Evolutionary conservation across 2,329 filamentous ascomycete species (phyloP).

Genomic region (Paradendryphiella salina): DNA sequence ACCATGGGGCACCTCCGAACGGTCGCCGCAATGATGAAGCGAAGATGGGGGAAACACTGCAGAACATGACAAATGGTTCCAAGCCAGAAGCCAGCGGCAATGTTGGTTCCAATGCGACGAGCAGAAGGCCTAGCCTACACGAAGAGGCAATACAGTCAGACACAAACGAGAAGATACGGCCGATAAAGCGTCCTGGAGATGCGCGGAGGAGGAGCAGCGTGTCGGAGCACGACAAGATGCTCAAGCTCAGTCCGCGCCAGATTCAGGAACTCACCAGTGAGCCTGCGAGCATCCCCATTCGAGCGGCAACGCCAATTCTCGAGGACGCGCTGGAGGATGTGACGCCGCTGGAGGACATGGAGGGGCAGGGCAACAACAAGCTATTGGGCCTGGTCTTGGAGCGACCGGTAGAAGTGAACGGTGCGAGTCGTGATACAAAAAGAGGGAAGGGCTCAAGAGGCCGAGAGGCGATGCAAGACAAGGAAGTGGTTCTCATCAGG

Average conservation of each 20-base stretch:
- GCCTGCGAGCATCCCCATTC: constrained; percentile 58
- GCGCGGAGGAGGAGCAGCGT: constrained; percentile 42
- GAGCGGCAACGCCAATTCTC: constrained; percentile 46
- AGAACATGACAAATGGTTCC: constrained; percentile 14
- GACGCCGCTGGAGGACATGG: constrained; percentile 20
- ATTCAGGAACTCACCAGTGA: constrained; percentile 60
- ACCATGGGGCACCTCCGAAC: constrained; percentile 24
- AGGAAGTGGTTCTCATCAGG: constrained; percentile 40
- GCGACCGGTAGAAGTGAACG: constrained; percentile 21
- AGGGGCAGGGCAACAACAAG: constrained; percentile 21
- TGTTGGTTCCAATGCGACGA: constrained; percentile 20
- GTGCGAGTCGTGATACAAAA: constrained; percentile 1
- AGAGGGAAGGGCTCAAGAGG: constrained; percentile 6
- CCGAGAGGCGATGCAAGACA: constrained; percentile 25
- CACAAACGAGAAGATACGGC: constrained; percentile 36
- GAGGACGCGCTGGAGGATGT: constrained; percentile 40
- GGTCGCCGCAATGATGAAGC: constrained; percentile 15
- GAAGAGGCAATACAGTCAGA: constrained; percentile 43
- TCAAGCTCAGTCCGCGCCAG: constrained; percentile 59
- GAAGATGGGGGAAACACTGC: constrained; percentile 11
- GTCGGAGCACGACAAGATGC: constrained; percentile 47
- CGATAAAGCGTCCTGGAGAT: constrained; percentile 45
- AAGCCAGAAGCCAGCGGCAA: constrained; percentile 15
- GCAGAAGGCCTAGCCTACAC: constrained; percentile 26
- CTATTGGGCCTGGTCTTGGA: constrained; percentile 30